Conservation (phyloP, 1,284 basidiomycete species). For the Puccinia brachypodii region DNA sequence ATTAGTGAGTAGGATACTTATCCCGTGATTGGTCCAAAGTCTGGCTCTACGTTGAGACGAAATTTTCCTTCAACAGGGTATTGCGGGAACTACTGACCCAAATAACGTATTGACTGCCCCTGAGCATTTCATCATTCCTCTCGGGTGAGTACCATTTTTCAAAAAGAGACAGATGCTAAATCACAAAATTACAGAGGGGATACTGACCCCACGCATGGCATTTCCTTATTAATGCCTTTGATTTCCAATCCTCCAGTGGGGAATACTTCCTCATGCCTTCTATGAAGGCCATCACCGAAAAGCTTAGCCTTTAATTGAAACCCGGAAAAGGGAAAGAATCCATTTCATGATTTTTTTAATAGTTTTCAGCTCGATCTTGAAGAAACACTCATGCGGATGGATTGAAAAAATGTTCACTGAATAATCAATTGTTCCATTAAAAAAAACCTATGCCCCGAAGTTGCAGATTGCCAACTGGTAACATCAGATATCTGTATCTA, state of each 20-base stretch:
- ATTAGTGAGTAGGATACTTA: background rate
- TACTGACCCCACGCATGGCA: background rate
- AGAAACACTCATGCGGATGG: too few relatives aligned
- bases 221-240: background rate
- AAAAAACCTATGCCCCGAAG: too few relatives aligned
- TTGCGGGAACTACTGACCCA: constrained; percentile 26
- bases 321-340: too few relatives aligned
- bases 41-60: background rate
- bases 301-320: constrained; percentile 12
- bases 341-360: too few relatives aligned
- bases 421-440: too few relatives aligned
- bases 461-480: too few relatives aligned
- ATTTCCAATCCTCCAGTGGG: background rate
- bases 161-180: background rate
- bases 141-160: constrained; percentile 23
- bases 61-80: constrained; percentile 13
- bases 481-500: too few relatives aligned
- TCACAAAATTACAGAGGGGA: background rate
- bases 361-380: too few relatives aligned
- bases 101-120: constrained; percentile 35
- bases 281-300: constrained; percentile 31
- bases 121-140: constrained; percentile 25
- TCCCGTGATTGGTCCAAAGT: background rate
- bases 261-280: constrained; percentile 42
- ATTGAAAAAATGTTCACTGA: too few relatives aligned